Evolutionary conservation across 1,284 basidiomycete species (phyloP).

Genomic region (Apiotrichum montevideense): DNA sequence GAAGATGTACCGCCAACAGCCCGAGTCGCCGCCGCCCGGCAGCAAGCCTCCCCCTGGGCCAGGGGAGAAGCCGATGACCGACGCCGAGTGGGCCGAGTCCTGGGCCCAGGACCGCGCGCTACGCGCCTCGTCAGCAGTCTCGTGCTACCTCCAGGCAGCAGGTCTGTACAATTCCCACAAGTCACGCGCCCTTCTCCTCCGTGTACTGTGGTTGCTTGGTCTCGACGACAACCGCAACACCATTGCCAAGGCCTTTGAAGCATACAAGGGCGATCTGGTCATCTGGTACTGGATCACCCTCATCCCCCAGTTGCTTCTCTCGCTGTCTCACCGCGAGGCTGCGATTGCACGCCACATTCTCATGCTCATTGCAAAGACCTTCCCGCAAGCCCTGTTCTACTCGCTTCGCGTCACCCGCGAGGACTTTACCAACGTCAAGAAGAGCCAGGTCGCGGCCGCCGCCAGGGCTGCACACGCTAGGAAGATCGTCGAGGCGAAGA

Average conservation of each 20-base stretch:
- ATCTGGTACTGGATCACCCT: constrained; percentile 99
- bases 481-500: constrained; percentile 25
- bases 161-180: constrained; percentile 94
- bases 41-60: constrained; percentile 40
- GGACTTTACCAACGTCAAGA: constrained; percentile 59
- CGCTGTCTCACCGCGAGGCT: constrained; percentile 84
- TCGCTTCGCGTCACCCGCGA: constrained; percentile 86
- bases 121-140: constrained; percentile 84
- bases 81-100: constrained; percentile 47
- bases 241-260: constrained; percentile 87
- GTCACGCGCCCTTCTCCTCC: constrained; percentile 81
- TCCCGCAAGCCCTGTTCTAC: constrained; percentile 97
- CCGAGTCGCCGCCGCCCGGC: constrained; percentile 30
- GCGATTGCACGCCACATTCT: constrained; percentile 88
- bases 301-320: constrained; percentile 90
- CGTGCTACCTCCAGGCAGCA: constrained; percentile 96
- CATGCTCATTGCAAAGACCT: constrained; percentile 82
- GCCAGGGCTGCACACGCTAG: constrained; percentile 15
- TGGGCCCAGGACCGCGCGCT: constrained; percentile 51
- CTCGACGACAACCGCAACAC: constrained; percentile 69
- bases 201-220: constrained; percentile 94
- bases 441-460: constrained; percentile 27
- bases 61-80: constrained; percentile 63
- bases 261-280: constrained; percentile 92
- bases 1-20: constrained; percentile 63